Percentiles rank a stretch among this genome's conserved stretches.
phyloP scores from a whole-genome alignment of 2,329 filamentous ascomycete species.

The Aschersonia sp. region DNA sequence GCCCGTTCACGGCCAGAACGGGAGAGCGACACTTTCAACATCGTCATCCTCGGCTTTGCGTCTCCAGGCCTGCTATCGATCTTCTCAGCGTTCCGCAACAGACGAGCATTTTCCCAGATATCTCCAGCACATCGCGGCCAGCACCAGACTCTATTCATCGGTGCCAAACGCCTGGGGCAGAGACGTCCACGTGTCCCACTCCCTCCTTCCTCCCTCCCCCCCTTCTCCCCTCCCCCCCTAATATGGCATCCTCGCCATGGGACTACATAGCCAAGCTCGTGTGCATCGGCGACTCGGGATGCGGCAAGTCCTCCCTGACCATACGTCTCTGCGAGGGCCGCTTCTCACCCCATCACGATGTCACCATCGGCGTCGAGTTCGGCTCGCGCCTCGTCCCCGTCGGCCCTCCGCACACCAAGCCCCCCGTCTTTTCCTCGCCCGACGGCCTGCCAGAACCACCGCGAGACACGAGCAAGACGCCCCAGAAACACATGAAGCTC shows the following conservation, averaged over 20 bases:
- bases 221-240: background rate
- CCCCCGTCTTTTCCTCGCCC: conserved; percentile 13
- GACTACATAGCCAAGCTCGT: conserved; percentile 99
- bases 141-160: too few relatives aligned
- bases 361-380: conserved; percentile 94
- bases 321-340: conserved; percentile 93
- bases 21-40: background rate
- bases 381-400: conserved; percentile 86
- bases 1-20: too few relatives aligned
- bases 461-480: conserved; percentile 19
- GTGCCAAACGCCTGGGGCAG: too few relatives aligned
- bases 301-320: conserved; percentile 86
- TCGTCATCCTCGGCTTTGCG: background rate
- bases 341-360: conserved; percentile 88
- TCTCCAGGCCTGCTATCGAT: too few relatives aligned
- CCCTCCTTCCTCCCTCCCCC: background rate
- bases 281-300: conserved; percentile 91
- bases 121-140: too few relatives aligned
- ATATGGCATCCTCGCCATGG: conserved; percentile 60
- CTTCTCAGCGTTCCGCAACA: too few relatives aligned
- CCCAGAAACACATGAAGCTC: conserved; percentile 76
- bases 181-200: background rate
- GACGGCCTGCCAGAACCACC: conserved; percentile 40
- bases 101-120: too few relatives aligned
- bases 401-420: conserved; percentile 56